A percentile compares a stretch with the other conserved stretches of the same genome.
Evolutionary conservation across 2,329 filamentous ascomycete genomes (phyloP).

Genomic region (Anisogramma anomala): DNA sequence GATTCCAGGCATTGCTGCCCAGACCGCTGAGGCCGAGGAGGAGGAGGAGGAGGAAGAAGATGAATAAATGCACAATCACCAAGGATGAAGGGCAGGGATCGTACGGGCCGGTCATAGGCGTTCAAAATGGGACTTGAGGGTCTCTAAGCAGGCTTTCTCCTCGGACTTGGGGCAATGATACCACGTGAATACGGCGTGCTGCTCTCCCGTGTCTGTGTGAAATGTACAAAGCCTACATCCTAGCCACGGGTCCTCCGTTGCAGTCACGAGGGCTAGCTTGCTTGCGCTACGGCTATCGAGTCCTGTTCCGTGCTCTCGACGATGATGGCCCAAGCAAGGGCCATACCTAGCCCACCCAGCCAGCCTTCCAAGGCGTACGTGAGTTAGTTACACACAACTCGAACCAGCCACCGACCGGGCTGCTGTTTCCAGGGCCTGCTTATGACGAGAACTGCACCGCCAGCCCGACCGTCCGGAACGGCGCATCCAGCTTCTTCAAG

Average conservation of each 20-base stretch:
- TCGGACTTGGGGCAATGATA: constrained; percentile 15
- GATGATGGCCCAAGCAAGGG: no score
- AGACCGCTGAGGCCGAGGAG: constrained; percentile 61
- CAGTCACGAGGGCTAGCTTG: no score
- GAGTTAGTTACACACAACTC: no score
- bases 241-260: background rate
- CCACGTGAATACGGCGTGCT: constrained; percentile 13
- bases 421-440: constrained; percentile 18
- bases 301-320: no score
- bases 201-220: constrained; percentile 6
- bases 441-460: constrained; percentile 76
- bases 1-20: constrained; percentile 59
- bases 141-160: constrained; percentile 10
- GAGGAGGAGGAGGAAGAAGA: constrained; percentile 58
- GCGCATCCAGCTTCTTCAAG: constrained; percentile 61
- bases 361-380: no score
- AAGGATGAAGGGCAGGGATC: constrained; percentile 6
- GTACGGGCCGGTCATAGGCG: constrained; percentile 13
- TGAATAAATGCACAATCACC: constrained; percentile 39
- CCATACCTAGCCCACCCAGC: no score
- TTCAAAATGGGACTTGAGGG: constrained; percentile 12
- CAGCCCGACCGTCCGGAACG: constrained; percentile 64
- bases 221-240: constrained; percentile 1
- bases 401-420: background rate
- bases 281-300: no score